Base-by-base conservation (phyloP, 805 yeast species). In the Zygosaccharomyces lentus region DNA sequence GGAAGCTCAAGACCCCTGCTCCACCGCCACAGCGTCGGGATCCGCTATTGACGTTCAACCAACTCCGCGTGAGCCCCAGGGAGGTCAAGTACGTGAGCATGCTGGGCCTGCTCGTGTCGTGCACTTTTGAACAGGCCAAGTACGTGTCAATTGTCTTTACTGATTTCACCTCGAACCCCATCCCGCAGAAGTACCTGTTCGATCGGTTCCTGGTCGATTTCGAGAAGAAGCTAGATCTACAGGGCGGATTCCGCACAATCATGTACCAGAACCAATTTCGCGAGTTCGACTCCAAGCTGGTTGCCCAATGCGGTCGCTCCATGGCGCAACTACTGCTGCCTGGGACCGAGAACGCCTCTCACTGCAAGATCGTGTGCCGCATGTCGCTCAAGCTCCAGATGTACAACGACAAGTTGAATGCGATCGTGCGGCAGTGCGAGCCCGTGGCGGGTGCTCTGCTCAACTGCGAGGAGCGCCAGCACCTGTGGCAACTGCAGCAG, bases 151-250 rank as follows among this genome's bases (percentile, higher is more conserved):
- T 59, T 39, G 52, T 57, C 9, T 58, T 63, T 26, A 62, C 66
- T 9, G 67, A 63, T 49, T 62, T 63, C 36, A 62, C 62, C 1
- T 29, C 41, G 6, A 61, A 58, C 39, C 26, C 43, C 1, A 41
- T 45, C 6, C 34, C 29, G 21, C 57, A 52, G 32, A 55, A 55
- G 23, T 54, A 54, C 31, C 31, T 60, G 5, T 55, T 57, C 36
- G 64, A 56, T 41, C 49, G 51, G 10, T 60, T 50, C 31, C n/a
- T 62, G 26, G 43, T 61, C 24, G 50, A 55, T 23, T 51, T 46
- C 44, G 43, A 47, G 5, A 44, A 49, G 15, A 53, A 48, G 17
- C 23, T 61, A 12, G 44, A 47, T 6, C 46, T 37, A 26, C 37
- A 50, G 23, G 48, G 50, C 24, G 62, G 62, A 4, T 51, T 54